These are phyloP conservation scores for Cyclanthera cordifolia DNA, from an alignment of 306 rosid species.

Conservation along the genomic window DNA sequence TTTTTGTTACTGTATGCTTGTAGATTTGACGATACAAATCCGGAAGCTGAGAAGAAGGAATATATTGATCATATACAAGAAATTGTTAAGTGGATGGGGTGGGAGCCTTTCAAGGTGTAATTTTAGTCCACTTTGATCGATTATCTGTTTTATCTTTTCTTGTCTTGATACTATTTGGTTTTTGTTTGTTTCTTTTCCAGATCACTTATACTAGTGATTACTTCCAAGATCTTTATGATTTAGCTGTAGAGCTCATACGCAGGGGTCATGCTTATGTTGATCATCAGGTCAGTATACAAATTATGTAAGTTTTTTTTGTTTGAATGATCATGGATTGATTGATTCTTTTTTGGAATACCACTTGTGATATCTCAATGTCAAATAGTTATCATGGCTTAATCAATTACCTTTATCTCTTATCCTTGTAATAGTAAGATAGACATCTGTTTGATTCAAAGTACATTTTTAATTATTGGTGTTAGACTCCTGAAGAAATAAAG, in stretches of 20 bases:
- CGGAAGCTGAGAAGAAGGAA: slow-evolving; percentile 91
- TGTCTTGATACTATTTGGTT: slow-evolving; percentile 6
- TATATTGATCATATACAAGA: slow-evolving; percentile 92
- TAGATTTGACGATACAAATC: slow-evolving; percentile 93
- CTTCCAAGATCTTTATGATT: slow-evolving; percentile 81
- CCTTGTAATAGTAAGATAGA: not conserved
- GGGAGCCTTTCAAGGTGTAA: slow-evolving; percentile 82
- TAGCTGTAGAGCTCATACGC: slow-evolving; percentile 87
- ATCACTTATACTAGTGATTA: slow-evolving; percentile 89
- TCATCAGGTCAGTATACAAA: slow-evolving; percentile 55
- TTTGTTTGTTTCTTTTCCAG: slow-evolving; percentile 30
- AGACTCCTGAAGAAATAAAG: slow-evolving; percentile 88
- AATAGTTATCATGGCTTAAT: not conserved
- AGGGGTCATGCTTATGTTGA: slow-evolving; percentile 89
- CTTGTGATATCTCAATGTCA: not conserved
- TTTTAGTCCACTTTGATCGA: slow-evolving; percentile 5
- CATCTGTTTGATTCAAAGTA: not conserved
- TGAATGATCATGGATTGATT: not conserved
- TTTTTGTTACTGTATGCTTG: slow-evolving; percentile 1
- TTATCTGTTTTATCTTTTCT: not conserved
- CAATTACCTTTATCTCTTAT: not conserved
- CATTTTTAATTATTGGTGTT: slow-evolving; percentile 20
- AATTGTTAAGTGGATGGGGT: slow-evolving; percentile 96
- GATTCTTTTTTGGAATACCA: not conserved
- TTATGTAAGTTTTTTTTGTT: no score